Conservation (phyloP, 371 early-diverging fungal genomes). For the Syncephalastrum monosporum region DNA sequence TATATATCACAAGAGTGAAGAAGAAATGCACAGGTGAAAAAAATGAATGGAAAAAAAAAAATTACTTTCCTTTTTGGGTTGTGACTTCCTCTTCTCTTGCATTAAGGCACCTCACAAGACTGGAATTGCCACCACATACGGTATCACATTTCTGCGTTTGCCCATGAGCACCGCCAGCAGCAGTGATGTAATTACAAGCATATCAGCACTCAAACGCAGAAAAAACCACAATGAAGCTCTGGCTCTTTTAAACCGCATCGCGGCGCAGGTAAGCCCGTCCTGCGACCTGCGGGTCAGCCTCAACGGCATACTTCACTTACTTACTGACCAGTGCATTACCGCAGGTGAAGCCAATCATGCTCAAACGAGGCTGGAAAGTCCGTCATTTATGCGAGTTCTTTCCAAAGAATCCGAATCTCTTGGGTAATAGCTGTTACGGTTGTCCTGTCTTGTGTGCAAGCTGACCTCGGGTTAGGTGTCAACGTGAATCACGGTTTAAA, state of each 20-base stretch:
- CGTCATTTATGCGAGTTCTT: conserved; percentile 56
- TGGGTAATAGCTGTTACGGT: conserved; percentile 29
- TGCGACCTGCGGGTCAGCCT: no score
- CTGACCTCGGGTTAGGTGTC: conserved; percentile 34
- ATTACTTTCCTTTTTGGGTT: not conserved
- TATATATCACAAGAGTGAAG: not conserved
- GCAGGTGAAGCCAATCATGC: conserved; percentile 63
- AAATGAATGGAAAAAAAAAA: conserved; percentile 1
- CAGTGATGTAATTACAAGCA: conserved; percentile 10
- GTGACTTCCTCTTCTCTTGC: no score
- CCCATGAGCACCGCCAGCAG: no score
- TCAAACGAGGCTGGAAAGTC: conserved; percentile 55
- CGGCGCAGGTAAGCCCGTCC: conserved; percentile 20
- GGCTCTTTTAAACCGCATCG: conserved; percentile 29
- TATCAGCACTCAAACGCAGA: conserved; percentile 9
- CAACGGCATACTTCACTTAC: no score
- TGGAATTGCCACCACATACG: no score
- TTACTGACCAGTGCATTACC: not conserved
- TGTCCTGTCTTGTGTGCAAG: not conserved
- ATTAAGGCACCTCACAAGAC: no score
- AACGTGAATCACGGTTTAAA: conserved; percentile 60
- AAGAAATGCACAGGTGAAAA: not conserved
- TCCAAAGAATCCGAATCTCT: conserved; percentile 50
- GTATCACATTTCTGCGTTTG: no score
- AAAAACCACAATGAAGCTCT: conserved; percentile 28